A percentile compares a stretch with the other conserved stretches of the same genome.
phyloP scores from a whole-genome alignment of 2,329 filamentous ascomycete genomes.

The Ceratocystis diversiconidia region DNA sequence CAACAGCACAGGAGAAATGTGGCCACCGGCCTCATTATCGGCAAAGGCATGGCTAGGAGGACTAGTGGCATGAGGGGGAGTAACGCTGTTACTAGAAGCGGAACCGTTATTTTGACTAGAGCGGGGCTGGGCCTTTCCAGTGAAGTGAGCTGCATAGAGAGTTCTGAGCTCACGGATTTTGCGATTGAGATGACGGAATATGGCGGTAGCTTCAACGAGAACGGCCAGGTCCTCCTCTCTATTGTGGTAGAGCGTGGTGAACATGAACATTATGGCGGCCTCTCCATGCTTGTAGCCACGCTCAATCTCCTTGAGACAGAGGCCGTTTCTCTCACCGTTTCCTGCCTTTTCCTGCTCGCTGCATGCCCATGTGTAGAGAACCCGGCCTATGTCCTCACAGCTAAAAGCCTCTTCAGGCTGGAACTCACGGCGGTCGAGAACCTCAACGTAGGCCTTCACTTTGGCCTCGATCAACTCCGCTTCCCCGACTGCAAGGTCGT shows the following conservation, averaged over 20 bases:
- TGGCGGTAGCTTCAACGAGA: neutral
- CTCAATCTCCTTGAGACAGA: neutral
- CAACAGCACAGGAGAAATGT: neutral
- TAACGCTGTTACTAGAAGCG: neutral
- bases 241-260: neutral
- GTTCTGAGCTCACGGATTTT: neutral
- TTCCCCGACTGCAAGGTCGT: neutral
- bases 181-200: neutral
- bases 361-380: neutral
- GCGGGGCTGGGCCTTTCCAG: neutral
- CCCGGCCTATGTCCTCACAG: neutral
- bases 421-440: neutral
- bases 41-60: neutral
- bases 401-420: neutral
- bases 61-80: neutral
- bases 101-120: neutral
- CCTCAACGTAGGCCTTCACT: neutral
- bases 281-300: neutral
- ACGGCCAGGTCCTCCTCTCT: neutral
- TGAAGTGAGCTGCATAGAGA: neutral
- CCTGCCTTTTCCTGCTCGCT: neutral
- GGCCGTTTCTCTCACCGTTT: neutral
- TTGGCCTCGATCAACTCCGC: neutral
- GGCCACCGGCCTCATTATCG: neutral
- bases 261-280: neutral